Evolutionary conservation across 2,329 filamentous ascomycete species (phyloP).

Genomic region (Apiospora arundinis): DNA sequence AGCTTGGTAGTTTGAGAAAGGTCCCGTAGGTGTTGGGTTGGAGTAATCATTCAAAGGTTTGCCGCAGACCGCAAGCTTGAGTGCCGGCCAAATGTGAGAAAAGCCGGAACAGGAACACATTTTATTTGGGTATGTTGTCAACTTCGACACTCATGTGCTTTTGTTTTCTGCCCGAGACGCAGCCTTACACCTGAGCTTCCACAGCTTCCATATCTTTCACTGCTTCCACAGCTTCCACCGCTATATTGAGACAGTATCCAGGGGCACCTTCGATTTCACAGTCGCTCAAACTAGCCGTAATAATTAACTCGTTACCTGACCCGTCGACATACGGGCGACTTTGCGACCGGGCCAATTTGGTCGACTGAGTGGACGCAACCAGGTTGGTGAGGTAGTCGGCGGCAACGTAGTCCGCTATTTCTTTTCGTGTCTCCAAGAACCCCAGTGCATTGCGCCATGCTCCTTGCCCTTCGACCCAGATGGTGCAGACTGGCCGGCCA

Average conservation of each 20-base stretch:
- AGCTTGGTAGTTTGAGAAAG: no score
- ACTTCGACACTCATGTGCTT: no score
- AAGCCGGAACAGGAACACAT: no score
- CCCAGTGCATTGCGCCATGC: background rate
- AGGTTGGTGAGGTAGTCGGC: background rate
- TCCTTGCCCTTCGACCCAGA: constrained; percentile 10
- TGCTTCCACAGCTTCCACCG: background rate
- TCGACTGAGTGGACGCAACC: background rate
- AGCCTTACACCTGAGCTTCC: background rate
- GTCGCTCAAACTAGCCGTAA: background rate
- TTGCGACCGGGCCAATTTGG: background rate
- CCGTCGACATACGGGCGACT: background rate
- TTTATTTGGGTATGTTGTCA: no score
- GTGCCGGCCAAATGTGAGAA: no score
- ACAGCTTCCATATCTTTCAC: background rate
- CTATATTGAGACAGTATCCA: background rate
- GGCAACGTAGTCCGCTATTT: constrained; percentile 12
- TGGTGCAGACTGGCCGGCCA: background rate
- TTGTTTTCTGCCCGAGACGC: background rate
- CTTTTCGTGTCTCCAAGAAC: constrained; percentile 5
- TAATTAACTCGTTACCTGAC: background rate
- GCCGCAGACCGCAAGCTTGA: no score
- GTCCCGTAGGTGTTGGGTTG: background rate
- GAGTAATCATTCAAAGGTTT: background rate
- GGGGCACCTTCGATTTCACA: background rate